A percentile compares a stretch with the other conserved stretches of the same genome.
These are phyloP conservation scores for Lasiosphaeris hirsuta DNA, from an alignment of 495 filamentous ascomycete species.

Conservation along the genomic window DNA sequence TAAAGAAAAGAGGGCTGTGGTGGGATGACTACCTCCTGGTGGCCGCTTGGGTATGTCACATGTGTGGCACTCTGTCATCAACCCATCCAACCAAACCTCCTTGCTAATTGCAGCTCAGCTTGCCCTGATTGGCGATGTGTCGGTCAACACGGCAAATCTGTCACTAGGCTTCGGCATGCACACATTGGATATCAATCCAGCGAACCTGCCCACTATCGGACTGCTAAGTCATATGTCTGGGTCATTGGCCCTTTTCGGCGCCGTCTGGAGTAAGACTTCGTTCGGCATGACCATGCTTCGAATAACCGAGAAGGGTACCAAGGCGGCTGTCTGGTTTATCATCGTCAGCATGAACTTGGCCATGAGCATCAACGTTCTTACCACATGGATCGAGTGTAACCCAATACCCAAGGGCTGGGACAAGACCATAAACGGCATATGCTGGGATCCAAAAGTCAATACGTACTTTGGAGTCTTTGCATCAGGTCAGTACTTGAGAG, in stretches of 20 bases:
- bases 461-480: conserved; percentile 24
- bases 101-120: conserved; percentile 12
- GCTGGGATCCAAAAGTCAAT: conserved; percentile 17
- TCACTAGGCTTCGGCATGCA: conserved; percentile 25
- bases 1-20: conserved; percentile 25
- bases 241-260: conserved; percentile 22
- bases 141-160: conserved; percentile 17
- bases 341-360: conserved; percentile 30
- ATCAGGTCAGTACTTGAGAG: conserved; percentile 9
- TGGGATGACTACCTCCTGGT: conserved; percentile 31
- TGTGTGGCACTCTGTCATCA: no score
- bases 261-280: conserved; percentile 38
- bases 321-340: conserved; percentile 23
- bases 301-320: conserved; percentile 24
- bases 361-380: conserved; percentile 19
- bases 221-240: conserved; percentile 16
- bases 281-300: conserved; percentile 33
- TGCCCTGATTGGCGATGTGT: conserved; percentile 17
- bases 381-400: conserved; percentile 28
- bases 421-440: conserved; percentile 7
- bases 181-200: conserved; percentile 5
- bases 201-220: conserved; percentile 10
- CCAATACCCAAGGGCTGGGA: conserved; percentile 26
- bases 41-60: conserved; percentile 20
- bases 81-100: not conserved